Conservation (phyloP, 1,284 basidiomycete species). For the Ustilago bromivora region DNA sequence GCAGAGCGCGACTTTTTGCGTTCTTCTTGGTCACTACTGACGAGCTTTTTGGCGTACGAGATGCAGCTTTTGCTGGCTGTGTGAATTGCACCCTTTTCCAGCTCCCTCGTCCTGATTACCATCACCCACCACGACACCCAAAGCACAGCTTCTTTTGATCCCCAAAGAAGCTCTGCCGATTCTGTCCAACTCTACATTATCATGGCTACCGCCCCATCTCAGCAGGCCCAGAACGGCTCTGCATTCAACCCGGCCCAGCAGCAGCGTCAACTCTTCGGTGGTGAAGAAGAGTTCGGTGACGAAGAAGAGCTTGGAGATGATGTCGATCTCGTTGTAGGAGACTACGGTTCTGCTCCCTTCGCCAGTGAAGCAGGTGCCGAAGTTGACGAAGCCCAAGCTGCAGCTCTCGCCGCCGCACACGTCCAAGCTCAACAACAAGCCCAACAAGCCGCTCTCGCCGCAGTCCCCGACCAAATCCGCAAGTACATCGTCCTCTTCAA, state of each 20-base stretch:
- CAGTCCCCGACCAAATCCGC: slow-evolving; percentile 66
- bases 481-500: slow-evolving; percentile 69
- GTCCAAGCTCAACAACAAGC: slow-evolving; percentile 61
- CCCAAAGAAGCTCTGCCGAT: slow-evolving; percentile 34
- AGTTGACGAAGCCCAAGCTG: slow-evolving; percentile 50
- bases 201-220: slow-evolving; percentile 42
- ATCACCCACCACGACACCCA: slow-evolving; percentile 3
- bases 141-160: slow-evolving; percentile 42
- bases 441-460: slow-evolving; percentile 61
- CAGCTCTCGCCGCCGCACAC: slow-evolving; percentile 58
- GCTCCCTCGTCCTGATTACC: slow-evolving; percentile 1
- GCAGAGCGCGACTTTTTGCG: neutral
- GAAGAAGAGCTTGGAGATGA: slow-evolving; percentile 60
- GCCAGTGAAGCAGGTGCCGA: slow-evolving; percentile 40
- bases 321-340: slow-evolving; percentile 55
- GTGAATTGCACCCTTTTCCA: slow-evolving; percentile 6
- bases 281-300: slow-evolving; percentile 53
- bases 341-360: slow-evolving; percentile 33
- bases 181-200: slow-evolving; percentile 2
- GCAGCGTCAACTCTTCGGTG: slow-evolving; percentile 55
- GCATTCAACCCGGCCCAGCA: slow-evolving; percentile 37
- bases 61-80: neutral
- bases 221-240: slow-evolving; percentile 43
- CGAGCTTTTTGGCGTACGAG: neutral
- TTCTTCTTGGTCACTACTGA: neutral